Base-by-base conservation (phyloP, 192 early-diverging fungal genomes). In the Pilaira anomala region DNA sequence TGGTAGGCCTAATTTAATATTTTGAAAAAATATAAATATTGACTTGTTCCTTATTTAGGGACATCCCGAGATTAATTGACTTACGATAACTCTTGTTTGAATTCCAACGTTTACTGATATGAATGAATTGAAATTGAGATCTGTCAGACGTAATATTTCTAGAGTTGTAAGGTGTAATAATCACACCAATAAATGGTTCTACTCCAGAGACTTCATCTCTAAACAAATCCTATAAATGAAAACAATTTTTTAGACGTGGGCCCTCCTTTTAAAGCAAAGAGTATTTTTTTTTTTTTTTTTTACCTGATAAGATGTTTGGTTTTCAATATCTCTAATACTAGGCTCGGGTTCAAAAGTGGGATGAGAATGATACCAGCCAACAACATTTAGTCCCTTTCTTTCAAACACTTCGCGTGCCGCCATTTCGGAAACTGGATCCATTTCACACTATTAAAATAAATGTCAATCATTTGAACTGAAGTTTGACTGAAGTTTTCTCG, bases 301-400 rank as follows among this genome's bases (percentile, higher is more conserved):
- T 76, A 86, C 80, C 82, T 97, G 95, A 78, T 97, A 92, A 1
- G 83, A 80, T 33, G 80, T 80, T 76, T 97, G 94, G 59, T 88
- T 96, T 72, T 92, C 90, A 69, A 95, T 89, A 69, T 97, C 95
- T 67, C 92, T 81, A 12, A 94, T 84, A 41, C 88, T 91, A 41
- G 95, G 95, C 22, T 85, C 84, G 0, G 94, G 88, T 40, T 92
- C 91, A 65, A 97, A 97, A 0, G 91, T 90, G 28, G 95, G 94
- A 75, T 97, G 95, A 40, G 93, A 95, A 72, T 97, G 95, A 78
- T 94, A 97, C 95, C 95, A 97, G 54, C 94, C 94, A 29, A 96
- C 93, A 1, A 91, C 89, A 22, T 74, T 72, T 44, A 82, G 77
- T 0, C 83, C 82, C 64, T 77, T 74, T 6, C 66, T 66, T 0